Conservation (phyloP, 2,329 filamentous ascomycete species). For the Fusarium dimerum region DNA sequence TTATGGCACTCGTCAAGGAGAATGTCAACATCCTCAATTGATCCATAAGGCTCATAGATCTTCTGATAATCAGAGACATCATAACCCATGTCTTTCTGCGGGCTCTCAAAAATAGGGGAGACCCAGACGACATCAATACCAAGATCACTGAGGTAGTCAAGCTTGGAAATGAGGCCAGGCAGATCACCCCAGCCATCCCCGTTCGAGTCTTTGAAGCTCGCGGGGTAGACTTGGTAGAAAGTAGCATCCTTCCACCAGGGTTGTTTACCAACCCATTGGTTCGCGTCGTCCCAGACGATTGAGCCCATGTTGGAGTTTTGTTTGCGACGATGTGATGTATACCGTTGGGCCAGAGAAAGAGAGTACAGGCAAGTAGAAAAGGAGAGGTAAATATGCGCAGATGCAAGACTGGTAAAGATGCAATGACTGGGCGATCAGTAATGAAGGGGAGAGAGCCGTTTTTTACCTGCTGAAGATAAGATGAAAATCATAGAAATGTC, state of each 20-base stretch:
- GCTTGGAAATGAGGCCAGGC: slow-evolving; percentile 62
- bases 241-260: slow-evolving; percentile 50
- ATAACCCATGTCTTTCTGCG: slow-evolving; percentile 71
- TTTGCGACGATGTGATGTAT: no score
- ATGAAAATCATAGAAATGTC: background rate
- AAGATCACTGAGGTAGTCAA: slow-evolving; percentile 64
- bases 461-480: background rate
- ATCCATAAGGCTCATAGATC: slow-evolving; percentile 68
- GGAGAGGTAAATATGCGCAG: no score
- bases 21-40: slow-evolving; percentile 64
- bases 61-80: slow-evolving; percentile 70
- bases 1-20: slow-evolving; percentile 61
- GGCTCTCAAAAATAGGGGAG: slow-evolving; percentile 54
- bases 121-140: slow-evolving; percentile 65
- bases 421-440: background rate
- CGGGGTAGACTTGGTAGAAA: slow-evolving; percentile 58
- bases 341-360: background rate
- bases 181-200: slow-evolving; percentile 67
- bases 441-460: background rate
- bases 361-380: background rate
- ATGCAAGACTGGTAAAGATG: background rate
- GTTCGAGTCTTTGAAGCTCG: slow-evolving; percentile 59
- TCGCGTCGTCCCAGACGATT: slow-evolving; percentile 32
- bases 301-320: slow-evolving; percentile 35
- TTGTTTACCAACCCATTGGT: slow-evolving; percentile 35